Percentiles rank a stretch among this genome's conserved stretches.
Conservation (phyloP, 331 rosid species). For the Acacia pycnantha region DNA sequence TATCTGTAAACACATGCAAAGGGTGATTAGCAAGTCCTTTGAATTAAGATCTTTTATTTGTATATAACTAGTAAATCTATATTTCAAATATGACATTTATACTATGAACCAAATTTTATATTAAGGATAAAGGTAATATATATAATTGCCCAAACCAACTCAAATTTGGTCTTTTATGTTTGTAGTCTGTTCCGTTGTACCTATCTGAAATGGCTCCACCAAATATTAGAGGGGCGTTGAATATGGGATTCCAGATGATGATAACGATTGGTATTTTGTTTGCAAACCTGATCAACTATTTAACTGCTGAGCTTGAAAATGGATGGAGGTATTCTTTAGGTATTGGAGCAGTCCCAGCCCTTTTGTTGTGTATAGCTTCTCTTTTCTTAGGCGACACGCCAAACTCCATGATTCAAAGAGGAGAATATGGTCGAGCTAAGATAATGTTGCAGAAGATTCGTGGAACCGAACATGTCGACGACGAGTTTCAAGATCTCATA, state of each 20-base stretch:
- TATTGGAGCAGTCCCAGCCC: neutral
- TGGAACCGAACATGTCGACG: conserved; percentile 29
- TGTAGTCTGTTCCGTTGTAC: conserved; percentile 49
- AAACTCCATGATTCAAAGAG: conserved; percentile 55
- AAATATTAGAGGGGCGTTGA: conserved; percentile 37
- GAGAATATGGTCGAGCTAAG: conserved; percentile 32
- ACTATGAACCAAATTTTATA: no score
- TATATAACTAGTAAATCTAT: no score
- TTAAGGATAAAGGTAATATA: no score
- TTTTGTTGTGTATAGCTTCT: neutral
- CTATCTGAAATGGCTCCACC: conserved; percentile 49
- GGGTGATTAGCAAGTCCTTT: no score
- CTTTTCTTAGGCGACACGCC: conserved; percentile 50
- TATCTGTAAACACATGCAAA: no score
- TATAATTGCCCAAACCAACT: no score
- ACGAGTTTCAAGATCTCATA: conserved; percentile 45
- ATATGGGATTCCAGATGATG: conserved; percentile 47
- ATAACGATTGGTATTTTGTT: conserved; percentile 50
- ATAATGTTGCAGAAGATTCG: conserved; percentile 36
- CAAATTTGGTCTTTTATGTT: no score
- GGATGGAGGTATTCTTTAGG: conserved; percentile 36
- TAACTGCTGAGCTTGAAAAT: conserved; percentile 3
- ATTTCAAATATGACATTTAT: no score
- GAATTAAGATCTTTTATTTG: no score
- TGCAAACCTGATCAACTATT: conserved; percentile 39